Conservation (phyloP, 768 basidiomycete species). For the Daedaleopsis nitida region DNA sequence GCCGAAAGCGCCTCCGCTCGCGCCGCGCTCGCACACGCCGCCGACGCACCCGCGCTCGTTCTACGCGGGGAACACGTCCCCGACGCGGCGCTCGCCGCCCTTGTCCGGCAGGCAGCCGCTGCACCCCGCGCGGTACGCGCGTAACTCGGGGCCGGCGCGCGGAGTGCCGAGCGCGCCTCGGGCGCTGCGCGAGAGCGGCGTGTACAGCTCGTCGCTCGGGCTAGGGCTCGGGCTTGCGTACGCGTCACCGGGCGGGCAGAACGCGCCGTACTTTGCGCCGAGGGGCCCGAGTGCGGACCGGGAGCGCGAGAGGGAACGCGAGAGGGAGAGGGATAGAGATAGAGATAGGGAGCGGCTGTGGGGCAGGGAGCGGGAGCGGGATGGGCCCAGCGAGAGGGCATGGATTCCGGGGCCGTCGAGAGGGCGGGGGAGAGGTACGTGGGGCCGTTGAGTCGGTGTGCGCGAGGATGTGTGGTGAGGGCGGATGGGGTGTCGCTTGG, state of each 20-base stretch:
- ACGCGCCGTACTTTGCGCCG: conserved; percentile 40
- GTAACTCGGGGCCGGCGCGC: conserved; percentile 27
- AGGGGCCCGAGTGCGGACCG: conserved; percentile 56
- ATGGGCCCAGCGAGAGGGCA: conserved; percentile 14
- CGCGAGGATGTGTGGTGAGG: background rate
- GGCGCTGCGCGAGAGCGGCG: conserved; percentile 35
- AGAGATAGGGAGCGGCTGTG: conserved; percentile 17
- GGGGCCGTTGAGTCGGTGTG: conserved; percentile 4
- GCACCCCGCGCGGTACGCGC: conserved; percentile 30
- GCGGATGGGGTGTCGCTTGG: background rate
- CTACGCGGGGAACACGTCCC: conserved; percentile 26
- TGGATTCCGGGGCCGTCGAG: conserved; percentile 7
- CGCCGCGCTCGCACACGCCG: conserved; percentile 44
- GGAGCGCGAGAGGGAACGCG: conserved; percentile 21
- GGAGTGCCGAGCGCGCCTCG: conserved; percentile 43
- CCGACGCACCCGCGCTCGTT: conserved; percentile 53
- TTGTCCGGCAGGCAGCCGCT: conserved; percentile 32
- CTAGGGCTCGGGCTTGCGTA: conserved; percentile 12
- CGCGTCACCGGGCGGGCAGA: conserved; percentile 22
- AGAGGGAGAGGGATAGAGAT: conserved; percentile 36
- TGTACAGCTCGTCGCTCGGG: conserved; percentile 4
- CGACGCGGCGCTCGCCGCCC: conserved; percentile 25
- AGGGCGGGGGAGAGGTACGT: conserved; percentile 11
- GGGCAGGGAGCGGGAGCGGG: background rate
- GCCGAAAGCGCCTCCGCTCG: conserved; percentile 33